Conservation (phyloP, 148 eudicot species). For the Camellia sinensis region DNA sequence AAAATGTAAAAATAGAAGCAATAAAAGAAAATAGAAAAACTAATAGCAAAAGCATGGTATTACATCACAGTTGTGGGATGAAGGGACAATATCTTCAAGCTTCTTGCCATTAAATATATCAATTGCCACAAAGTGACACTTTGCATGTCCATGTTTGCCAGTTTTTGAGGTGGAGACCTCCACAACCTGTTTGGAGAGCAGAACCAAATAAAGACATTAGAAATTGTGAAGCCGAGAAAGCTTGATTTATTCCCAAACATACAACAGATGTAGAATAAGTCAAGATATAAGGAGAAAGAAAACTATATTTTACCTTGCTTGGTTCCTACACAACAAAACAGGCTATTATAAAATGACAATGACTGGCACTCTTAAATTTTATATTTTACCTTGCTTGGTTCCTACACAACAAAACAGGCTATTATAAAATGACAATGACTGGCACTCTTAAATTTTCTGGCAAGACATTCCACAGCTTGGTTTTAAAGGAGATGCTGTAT, state of each 20-base stretch:
- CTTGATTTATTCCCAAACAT: neutral
- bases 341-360: neutral
- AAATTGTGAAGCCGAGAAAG: neutral
- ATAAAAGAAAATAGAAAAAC: neutral
- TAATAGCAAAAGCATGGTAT: neutral
- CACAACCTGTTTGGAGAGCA: slow-evolving; percentile 43
- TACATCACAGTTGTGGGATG: slow-evolving; percentile 55
- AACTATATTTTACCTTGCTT: neutral
- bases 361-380: neutral
- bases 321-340: neutral
- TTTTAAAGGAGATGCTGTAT: neutral
- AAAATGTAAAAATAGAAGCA: neutral
- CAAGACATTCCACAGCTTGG: too few relatives aligned
- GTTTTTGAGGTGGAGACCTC: slow-evolving; percentile 74
- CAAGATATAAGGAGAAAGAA: slow-evolving; percentile 3
- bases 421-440: neutral
- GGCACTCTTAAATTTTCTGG: neutral
- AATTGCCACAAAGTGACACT: slow-evolving; percentile 61
- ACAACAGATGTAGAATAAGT: neutral
- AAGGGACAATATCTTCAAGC: slow-evolving; percentile 56
- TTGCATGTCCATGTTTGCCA: slow-evolving; percentile 66
- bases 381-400: neutral
- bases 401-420: neutral
- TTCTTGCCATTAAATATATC: slow-evolving; percentile 57
- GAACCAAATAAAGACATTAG: neutral